phyloP scores from a whole-genome alignment of 2,329 filamentous ascomycete genomes.

The Tolypocladium nubicola region DNA sequence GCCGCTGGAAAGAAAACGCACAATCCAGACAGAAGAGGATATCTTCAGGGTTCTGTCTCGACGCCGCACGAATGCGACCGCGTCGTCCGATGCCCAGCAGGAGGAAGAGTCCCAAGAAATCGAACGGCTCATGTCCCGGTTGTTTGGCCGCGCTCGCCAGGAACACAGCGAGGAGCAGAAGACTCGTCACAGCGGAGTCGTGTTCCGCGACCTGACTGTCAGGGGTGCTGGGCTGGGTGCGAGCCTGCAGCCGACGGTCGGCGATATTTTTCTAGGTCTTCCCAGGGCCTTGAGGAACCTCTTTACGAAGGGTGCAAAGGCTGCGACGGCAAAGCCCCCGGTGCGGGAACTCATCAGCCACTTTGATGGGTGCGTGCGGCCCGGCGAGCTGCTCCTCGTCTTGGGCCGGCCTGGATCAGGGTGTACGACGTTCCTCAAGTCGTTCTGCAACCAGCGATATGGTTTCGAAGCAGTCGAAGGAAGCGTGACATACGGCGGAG shows the following conservation, averaged over 20 bases:
- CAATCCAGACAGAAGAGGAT: constrained; percentile 35
- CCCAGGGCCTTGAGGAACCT: constrained; percentile 32
- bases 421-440: constrained; percentile 62
- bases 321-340: constrained; percentile 43
- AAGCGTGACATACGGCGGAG: constrained; percentile 51
- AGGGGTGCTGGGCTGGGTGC: constrained; percentile 60
- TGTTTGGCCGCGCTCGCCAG: constrained; percentile 58
- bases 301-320: constrained; percentile 39
- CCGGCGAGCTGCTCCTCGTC: constrained; percentile 60
- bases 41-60: constrained; percentile 37
- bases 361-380: constrained; percentile 57
- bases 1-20: constrained; percentile 12
- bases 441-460: constrained; percentile 58
- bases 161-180: constrained; percentile 59
- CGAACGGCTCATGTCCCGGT: constrained; percentile 53
- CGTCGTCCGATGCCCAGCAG: constrained; percentile 19
- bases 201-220: constrained; percentile 61
- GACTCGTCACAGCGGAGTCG: constrained; percentile 56
- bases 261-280: constrained; percentile 52
- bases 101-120: constrained; percentile 39
- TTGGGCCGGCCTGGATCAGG: constrained; percentile 57
- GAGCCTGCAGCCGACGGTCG: constrained; percentile 39
- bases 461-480: constrained; percentile 55
- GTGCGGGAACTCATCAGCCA: constrained; percentile 55
- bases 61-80: constrained; percentile 30